These are phyloP conservation scores for Domatiomyces catenatus DNA, from an alignment of 2,329 filamentous ascomycete species.

Conservation along the genomic window DNA sequence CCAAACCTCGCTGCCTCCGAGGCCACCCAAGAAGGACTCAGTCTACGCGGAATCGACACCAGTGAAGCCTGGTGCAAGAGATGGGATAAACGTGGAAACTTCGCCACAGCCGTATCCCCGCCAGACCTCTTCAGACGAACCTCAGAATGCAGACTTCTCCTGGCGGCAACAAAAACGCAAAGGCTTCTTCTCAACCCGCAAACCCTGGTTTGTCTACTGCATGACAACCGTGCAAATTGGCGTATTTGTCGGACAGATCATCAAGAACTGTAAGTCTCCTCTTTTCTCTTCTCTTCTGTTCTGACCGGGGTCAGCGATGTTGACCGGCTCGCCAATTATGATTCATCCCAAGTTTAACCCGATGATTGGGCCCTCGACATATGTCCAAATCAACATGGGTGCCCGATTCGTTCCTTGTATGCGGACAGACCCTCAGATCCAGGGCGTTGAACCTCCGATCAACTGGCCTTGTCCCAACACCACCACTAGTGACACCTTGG, in stretches of 20 bases:
- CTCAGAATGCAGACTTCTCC: conserved; percentile 4
- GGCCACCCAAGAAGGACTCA: conserved; percentile 2
- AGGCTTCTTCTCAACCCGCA: conserved; percentile 41
- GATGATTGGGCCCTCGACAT: conserved; percentile 88
- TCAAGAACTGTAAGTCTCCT: conserved; percentile 55
- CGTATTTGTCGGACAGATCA: conserved; percentile 80
- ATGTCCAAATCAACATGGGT: conserved; percentile 92
- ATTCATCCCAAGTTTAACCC: conserved; percentile 80
- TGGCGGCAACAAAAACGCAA: conserved; percentile 25
- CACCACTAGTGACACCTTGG: conserved; percentile 41
- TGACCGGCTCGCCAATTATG: conserved; percentile 55
- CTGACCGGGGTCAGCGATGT: conserved; percentile 36
- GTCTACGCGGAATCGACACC: conserved; percentile 11
- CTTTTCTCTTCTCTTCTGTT: background rate
- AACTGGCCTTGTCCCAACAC: conserved; percentile 69
- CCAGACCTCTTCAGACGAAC: conserved; percentile 42
- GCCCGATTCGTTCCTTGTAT: conserved; percentile 87
- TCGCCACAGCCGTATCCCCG: conserved; percentile 24
- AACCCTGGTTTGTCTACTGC: conserved; percentile 69
- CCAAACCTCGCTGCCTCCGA: conserved; percentile 4
- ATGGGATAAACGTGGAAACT: conserved; percentile 9
- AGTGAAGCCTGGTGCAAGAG: conserved; percentile 7
- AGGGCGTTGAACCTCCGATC: conserved; percentile 23
- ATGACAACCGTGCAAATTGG: conserved; percentile 61
- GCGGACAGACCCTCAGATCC: conserved; percentile 48